Percentiles rank a stretch among this genome's conserved stretches.
Evolutionary conservation across 2,329 filamentous ascomycete genomes (phyloP).

Genomic region (Ceratocystiopsis sp.): DNA sequence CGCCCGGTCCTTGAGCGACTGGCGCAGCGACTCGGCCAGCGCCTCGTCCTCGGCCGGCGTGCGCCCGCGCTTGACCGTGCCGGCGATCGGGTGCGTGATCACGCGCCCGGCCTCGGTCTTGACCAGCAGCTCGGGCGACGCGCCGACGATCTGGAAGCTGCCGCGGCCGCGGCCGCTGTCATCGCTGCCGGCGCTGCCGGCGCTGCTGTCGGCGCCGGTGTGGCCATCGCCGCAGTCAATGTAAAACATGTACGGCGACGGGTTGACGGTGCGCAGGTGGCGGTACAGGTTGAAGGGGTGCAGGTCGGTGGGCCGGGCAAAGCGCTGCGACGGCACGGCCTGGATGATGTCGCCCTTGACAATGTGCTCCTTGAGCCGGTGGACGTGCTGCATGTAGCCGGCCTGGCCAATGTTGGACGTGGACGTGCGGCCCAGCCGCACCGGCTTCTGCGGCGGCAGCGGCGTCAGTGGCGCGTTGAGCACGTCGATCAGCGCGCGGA

Average conservation of each 20-base stretch:
- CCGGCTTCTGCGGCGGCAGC: conserved; percentile 58
- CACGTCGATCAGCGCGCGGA: conserved; percentile 51
- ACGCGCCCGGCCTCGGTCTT: conserved; percentile 69
- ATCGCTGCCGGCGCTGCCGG: no score
- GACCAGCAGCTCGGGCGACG: conserved; percentile 85
- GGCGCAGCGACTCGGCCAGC: conserved; percentile 59
- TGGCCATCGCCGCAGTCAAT: conserved; percentile 49
- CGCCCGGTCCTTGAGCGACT: conserved; percentile 76
- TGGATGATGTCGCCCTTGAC: conserved; percentile 89
- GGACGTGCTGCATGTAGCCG: conserved; percentile 87
- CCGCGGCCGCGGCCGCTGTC: conserved; percentile 20
- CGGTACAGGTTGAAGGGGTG: conserved; percentile 98
- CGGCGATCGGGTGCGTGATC: conserved; percentile 93
- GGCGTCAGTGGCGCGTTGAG: conserved; percentile 61
- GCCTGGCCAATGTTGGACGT: conserved; percentile 78
- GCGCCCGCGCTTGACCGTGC: conserved; percentile 76
- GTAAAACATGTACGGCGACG: conserved; percentile 94
- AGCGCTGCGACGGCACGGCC: conserved; percentile 84
- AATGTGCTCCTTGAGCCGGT: conserved; percentile 76
- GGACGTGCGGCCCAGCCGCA: conserved; percentile 59
- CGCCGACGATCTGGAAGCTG: conserved; percentile 88
- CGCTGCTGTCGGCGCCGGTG: no score
- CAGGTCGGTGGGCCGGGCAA: conserved; percentile 72
- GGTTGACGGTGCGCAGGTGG: conserved; percentile 90
- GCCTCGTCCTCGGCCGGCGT: conserved; percentile 65